Percentiles rank a stretch among this genome's conserved stretches.
These are phyloP conservation scores for Cicer yamashitae DNA, from an alignment of 306 rosid species.

Conservation along the genomic window DNA sequence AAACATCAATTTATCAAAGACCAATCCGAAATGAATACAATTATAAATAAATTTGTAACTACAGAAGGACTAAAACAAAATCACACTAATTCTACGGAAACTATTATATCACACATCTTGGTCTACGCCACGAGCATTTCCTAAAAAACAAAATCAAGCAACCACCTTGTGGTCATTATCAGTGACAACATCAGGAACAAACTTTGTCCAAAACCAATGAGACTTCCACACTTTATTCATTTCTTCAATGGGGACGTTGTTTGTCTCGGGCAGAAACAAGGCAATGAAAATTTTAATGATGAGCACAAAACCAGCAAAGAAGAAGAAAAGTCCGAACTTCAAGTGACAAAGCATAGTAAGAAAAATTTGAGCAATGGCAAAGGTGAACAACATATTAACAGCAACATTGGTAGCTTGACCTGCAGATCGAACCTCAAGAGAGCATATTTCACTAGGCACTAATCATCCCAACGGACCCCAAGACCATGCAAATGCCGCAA, in stretches of 20 bases:
- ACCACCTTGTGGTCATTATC: background rate
- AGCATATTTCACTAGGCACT: slow-evolving; percentile 9
- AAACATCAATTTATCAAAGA: no score
- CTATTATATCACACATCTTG: no score
- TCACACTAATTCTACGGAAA: no score
- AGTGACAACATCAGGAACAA: background rate
- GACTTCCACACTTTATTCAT: slow-evolving; percentile 40
- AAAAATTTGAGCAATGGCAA: slow-evolving; percentile 49
- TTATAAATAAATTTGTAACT: no score
- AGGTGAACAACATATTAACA: slow-evolving; percentile 56
- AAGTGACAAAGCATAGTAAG: slow-evolving; percentile 55
- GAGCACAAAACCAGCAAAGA: slow-evolving; percentile 49
- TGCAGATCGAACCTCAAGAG: slow-evolving; percentile 2
- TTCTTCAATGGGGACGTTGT: slow-evolving; percentile 54
- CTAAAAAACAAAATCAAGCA: background rate
- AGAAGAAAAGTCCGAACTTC: slow-evolving; percentile 28
- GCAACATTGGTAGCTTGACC: slow-evolving; percentile 45
- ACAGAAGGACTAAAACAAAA: no score
- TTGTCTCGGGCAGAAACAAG: slow-evolving; percentile 58
- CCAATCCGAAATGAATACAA: no score
- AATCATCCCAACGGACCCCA: background rate
- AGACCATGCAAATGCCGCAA: slow-evolving; percentile 15
- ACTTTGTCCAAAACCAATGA: background rate
- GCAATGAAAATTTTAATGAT: slow-evolving; percentile 47
- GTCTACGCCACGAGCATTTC: no score